These are phyloP conservation scores for Boletellus emodensis DNA, from an alignment of 768 basidiomycete genomes.

Conservation along the genomic window DNA sequence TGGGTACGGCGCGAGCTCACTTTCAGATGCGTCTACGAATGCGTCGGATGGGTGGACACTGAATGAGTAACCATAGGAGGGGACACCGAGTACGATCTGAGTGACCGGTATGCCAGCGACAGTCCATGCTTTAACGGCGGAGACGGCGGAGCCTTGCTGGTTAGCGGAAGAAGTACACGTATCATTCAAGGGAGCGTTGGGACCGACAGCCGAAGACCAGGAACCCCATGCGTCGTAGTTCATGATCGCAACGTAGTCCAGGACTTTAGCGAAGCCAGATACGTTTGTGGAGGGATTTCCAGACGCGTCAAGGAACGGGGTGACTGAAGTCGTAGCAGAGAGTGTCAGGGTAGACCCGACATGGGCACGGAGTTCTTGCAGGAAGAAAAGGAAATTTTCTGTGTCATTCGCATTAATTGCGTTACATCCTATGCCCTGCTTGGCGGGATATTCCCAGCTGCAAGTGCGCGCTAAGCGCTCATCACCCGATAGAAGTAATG, in stretches of 20 bases:
- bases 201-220: slow-evolving; percentile 54
- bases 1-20: slow-evolving; percentile 44
- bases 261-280: slow-evolving; percentile 61
- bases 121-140: slow-evolving; percentile 69
- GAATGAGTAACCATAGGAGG: slow-evolving; percentile 80
- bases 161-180: slow-evolving; percentile 58
- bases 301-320: slow-evolving; percentile 58
- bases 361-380: slow-evolving; percentile 60
- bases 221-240: slow-evolving; percentile 61
- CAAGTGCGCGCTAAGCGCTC: slow-evolving; percentile 12
- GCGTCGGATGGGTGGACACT: slow-evolving; percentile 37
- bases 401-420: slow-evolving; percentile 52
- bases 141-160: slow-evolving; percentile 69
- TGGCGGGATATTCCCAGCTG: slow-evolving; percentile 86
- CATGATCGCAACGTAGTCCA: slow-evolving; percentile 66
- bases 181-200: slow-evolving; percentile 80
- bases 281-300: slow-evolving; percentile 66
- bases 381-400: slow-evolving; percentile 72
- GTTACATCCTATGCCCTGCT: slow-evolving; percentile 69
- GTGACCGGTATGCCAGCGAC: slow-evolving; percentile 65
- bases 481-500: neutral
- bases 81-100: slow-evolving; percentile 76
- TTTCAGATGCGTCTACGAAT: slow-evolving; percentile 29
- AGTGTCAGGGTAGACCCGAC: slow-evolving; percentile 54
- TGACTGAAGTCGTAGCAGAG: slow-evolving; percentile 61